A percentile compares a stretch with the other conserved stretches of the same genome.
Evolutionary conservation across 257 asterid species (phyloP).

Genomic region (Orobanche coerulescens): DNA sequence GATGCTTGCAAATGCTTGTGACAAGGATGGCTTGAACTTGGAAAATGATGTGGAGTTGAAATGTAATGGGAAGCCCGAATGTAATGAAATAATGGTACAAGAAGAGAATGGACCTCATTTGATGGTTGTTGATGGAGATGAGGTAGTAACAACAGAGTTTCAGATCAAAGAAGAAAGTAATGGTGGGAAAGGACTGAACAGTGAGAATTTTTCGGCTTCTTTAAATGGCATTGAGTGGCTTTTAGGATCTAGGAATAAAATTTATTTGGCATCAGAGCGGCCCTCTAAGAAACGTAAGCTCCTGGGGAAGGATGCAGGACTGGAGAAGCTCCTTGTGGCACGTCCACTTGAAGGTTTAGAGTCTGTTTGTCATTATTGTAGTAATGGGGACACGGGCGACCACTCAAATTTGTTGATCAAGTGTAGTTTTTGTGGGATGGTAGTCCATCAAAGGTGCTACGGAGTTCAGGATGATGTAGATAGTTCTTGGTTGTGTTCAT

Average conservation of each 20-base stretch:
- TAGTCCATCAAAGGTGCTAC: constrained; percentile 90
- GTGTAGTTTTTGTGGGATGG: constrained; percentile 69
- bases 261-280: constrained; percentile 76
- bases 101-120: constrained; percentile 38
- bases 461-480: constrained; percentile 84
- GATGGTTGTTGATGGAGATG: constrained; percentile 48
- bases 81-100: constrained; percentile 22
- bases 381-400: constrained; percentile 53
- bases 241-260: constrained; percentile 81
- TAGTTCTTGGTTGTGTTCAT: constrained; percentile 74
- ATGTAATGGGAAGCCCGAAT: constrained; percentile 23
- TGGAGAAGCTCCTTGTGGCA: constrained; percentile 79
- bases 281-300: constrained; percentile 89
- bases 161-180: constrained; percentile 23
- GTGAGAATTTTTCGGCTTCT: constrained; percentile 24
- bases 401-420: constrained; percentile 60
- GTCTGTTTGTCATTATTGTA: constrained; percentile 81
- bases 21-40: constrained; percentile 18
- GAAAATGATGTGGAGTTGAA: constrained; percentile 24
- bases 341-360: constrained; percentile 65
- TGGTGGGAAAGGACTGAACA: constrained; percentile 26
- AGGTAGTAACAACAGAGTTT: constrained; percentile 20
- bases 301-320: constrained; percentile 81
- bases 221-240: constrained; percentile 86
- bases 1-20: constrained; percentile 28